Base-by-base conservation (phyloP, 2,329 filamentous ascomycete species). In the Botrytis cinerea region DNA sequence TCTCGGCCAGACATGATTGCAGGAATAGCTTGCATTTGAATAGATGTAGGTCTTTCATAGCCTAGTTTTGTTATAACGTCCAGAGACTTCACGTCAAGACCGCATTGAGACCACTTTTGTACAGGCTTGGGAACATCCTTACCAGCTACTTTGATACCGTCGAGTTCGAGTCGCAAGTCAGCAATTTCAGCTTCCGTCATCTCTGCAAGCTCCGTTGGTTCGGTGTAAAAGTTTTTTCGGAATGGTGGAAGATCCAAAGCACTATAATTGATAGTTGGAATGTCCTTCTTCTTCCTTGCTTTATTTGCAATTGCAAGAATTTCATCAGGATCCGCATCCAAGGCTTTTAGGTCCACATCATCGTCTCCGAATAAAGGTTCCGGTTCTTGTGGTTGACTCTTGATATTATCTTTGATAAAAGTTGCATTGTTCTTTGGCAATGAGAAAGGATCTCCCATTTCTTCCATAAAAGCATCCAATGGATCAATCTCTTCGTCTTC, bases 1-100 rank as follows among this genome's bases (percentile, higher is more conserved):
- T 99, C 96, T 77, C 94, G 90, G 16, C 96, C 96, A 43, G 95
- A 97, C 93, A 98, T 98, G 79, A 98, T 93, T 16, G 94, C 91
- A 2, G 96, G 96, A 74, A 98, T 90, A 3, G 96, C 96, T 82
- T 99, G 96, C 82, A 95, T 91, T 82, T 99, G 96, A 78, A 99
- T 98, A 0, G 95, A 89, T 0, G 96, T 98, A 0, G 96, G 95
- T 80, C 91, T 92, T 73, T 97, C 92, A 81, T 94, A 99, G 10
- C 93, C 92, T 54, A 98, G 84, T 71, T 88, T 89, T 57, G 91
- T 89, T 75, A 99, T 91, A 54, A 97, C 92, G 79, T 98, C 94
- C 72, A 98, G 84, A 10, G 94, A 95, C 79, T 95, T 93, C 45
- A 93, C 89, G 25, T 94, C 94, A 68, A 98, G 87, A 64, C 96